Conservation (phyloP, 192 early-diverging fungal genomes). For the Dissophora ornata region DNA sequence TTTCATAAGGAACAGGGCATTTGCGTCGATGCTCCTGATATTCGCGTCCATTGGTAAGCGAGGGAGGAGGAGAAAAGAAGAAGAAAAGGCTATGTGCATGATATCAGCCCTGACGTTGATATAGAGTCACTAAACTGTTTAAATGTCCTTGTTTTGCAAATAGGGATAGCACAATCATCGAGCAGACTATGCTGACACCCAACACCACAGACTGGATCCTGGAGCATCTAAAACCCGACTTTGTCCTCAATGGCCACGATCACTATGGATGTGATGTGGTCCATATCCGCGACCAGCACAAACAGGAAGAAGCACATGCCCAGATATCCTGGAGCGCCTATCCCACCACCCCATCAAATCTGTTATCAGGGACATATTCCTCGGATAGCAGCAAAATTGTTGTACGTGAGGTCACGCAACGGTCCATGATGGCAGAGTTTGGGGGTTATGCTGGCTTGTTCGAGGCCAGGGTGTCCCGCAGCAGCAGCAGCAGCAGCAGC, state of each 20-base stretch:
- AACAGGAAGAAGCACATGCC: no score
- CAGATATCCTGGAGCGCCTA: slow-evolving; percentile 1
- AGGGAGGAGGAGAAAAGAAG: no score
- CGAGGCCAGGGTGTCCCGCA: slow-evolving; percentile 49
- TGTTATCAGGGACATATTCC: no score
- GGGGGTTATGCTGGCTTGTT: slow-evolving; percentile 71
- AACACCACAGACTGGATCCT: slow-evolving; percentile 66
- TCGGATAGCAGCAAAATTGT: no score
- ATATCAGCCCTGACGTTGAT: no score
- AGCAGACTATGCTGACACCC: slow-evolving; percentile 71
- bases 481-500: background rate
- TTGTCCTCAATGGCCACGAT: slow-evolving; percentile 74
- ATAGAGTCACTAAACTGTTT: no score
- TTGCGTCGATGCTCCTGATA: slow-evolving; percentile 62
- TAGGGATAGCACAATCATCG: slow-evolving; percentile 55
- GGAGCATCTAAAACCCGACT: slow-evolving; percentile 62
- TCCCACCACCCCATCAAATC: background rate
- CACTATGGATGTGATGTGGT: slow-evolving; percentile 68
- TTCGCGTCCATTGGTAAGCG: slow-evolving; percentile 36
- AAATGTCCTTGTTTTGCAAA: background rate
- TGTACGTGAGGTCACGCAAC: slow-evolving; percentile 67
- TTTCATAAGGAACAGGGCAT: slow-evolving; percentile 66
- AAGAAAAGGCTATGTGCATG: no score
- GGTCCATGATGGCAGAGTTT: slow-evolving; percentile 72
- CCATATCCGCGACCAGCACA: slow-evolving; percentile 39